These are phyloP conservation scores for Phytophthora brassicae DNA, from an alignment of 352 stramenopile species.

Conservation along the genomic window DNA sequence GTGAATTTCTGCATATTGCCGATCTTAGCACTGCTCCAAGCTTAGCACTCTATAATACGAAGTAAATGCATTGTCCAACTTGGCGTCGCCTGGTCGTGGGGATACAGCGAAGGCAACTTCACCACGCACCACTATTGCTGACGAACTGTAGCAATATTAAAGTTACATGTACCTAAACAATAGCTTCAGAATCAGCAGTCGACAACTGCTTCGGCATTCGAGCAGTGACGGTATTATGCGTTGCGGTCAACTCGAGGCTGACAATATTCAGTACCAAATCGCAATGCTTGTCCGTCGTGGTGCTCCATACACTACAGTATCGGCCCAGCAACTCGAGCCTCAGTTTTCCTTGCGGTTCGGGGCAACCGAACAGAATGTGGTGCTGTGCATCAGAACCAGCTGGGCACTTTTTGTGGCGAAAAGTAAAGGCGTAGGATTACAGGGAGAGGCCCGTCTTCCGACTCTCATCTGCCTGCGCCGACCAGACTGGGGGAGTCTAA, in stretches of 20 bases:
- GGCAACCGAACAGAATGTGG: conserved; percentile 4
- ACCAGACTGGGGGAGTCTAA: conserved; percentile 13
- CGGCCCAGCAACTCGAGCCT: neutral
- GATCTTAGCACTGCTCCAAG: conserved; percentile 19
- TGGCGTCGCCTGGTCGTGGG: conserved; percentile 22
- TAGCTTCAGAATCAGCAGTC: too few relatives aligned
- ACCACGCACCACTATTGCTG: conserved; percentile 1
- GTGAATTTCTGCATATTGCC: conserved; percentile 14
- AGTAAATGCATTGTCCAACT: conserved; percentile 21
- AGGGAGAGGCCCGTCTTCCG: conserved; percentile 24
- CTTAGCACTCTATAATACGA: conserved; percentile 24
- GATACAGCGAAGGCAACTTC: conserved; percentile 19
- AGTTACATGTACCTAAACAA: too few relatives aligned
- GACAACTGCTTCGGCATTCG: too few relatives aligned
- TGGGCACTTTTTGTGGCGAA: conserved; percentile 28
- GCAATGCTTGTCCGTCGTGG: neutral
- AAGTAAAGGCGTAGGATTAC: conserved; percentile 24
- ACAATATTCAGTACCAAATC: neutral
- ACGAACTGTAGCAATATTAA: too few relatives aligned
- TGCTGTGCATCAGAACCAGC: conserved; percentile 26
- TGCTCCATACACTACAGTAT: conserved; percentile 3
- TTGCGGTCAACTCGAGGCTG: too few relatives aligned
- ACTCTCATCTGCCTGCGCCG: conserved; percentile 29
- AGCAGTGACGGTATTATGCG: too few relatives aligned
- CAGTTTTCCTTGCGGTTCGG: too few relatives aligned